Conservation (phyloP, 176 grass and related monocot genomes). For the Triticum timopheevii region DNA sequence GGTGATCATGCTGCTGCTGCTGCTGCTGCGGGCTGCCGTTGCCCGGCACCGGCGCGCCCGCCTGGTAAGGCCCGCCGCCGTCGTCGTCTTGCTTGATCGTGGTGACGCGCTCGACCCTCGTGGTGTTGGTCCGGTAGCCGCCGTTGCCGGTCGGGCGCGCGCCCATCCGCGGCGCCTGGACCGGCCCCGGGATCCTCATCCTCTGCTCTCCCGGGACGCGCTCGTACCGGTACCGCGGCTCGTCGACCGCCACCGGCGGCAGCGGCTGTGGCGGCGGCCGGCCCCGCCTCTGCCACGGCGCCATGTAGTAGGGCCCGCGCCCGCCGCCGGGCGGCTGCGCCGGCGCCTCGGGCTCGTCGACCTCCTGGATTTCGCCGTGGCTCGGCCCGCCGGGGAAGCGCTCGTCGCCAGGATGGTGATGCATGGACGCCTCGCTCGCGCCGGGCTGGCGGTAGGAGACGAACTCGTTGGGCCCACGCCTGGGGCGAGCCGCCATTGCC, state of each 20-base stretch:
- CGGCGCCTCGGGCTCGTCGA: too few relatives aligned
- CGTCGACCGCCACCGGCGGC: neutral
- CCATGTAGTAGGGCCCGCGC: neutral
- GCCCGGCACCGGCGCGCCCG: neutral
- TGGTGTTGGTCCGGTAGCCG: neutral
- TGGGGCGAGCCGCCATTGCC: neutral
- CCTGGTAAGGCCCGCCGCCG: neutral
- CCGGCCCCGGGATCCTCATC: neutral
- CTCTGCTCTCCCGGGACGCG: neutral
- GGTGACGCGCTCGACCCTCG: constrained; percentile 8
- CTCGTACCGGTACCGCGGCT: neutral
- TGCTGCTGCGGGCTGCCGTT: neutral
- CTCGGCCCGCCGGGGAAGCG: neutral
- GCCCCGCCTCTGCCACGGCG: neutral
- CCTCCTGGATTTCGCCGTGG: neutral
- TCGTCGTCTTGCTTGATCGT: constrained; percentile 10
- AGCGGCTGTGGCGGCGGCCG: neutral
- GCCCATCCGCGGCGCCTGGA: neutral
- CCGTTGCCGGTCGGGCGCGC: neutral
- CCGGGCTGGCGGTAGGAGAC: neutral
- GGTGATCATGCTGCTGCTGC: neutral
- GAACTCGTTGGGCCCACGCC: neutral
- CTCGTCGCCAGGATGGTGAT: neutral
- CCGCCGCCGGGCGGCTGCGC: too few relatives aligned
- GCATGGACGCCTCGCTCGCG: neutral